These are phyloP conservation scores for Parietichytrium sp. DNA, from an alignment of 108 stramenopile genomes.

Conservation along the genomic window DNA sequence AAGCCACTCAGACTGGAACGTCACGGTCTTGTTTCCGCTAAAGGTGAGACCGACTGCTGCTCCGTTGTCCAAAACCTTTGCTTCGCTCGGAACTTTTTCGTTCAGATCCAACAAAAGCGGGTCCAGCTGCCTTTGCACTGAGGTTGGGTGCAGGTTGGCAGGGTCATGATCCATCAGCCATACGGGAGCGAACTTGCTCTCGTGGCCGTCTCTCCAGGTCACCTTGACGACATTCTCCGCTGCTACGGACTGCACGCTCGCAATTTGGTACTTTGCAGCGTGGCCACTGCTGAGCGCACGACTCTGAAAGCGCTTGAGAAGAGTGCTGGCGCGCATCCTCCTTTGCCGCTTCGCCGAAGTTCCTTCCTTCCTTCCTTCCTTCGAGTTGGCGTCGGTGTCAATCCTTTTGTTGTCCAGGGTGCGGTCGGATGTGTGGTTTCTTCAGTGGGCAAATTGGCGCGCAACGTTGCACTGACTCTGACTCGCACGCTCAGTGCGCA, in stretches of 20 bases:
- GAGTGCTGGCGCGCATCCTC: too few species aligned
- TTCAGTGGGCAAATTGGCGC: too few species aligned
- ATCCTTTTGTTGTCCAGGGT: too few species aligned
- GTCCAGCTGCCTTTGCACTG: slow-evolving; percentile 27
- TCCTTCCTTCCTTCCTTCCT: too few species aligned
- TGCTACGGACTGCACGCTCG: neutral
- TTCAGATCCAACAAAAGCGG: neutral
- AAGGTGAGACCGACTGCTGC: neutral
- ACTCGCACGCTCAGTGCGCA: too few species aligned
- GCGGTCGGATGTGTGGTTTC: too few species aligned
- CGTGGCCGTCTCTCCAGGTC: slow-evolving; percentile 22
- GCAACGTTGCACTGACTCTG: too few species aligned
- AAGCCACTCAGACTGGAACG: neutral
- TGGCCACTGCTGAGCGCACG: neutral
- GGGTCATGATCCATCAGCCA: slow-evolving; percentile 38
- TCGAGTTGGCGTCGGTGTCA: too few species aligned
- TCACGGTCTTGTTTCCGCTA: neutral
- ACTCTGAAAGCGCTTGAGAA: too few species aligned
- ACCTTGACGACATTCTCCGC: slow-evolving; percentile 13
- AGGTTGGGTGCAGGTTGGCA: neutral
- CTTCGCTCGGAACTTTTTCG: neutral
- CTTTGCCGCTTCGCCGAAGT: too few species aligned
- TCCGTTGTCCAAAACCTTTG: neutral
- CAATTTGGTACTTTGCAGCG: neutral
- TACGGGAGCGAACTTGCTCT: neutral